Conservation (phyloP, 2,329 filamentous ascomycete genomes). For the Magnaporthiopsis incrustans region DNA sequence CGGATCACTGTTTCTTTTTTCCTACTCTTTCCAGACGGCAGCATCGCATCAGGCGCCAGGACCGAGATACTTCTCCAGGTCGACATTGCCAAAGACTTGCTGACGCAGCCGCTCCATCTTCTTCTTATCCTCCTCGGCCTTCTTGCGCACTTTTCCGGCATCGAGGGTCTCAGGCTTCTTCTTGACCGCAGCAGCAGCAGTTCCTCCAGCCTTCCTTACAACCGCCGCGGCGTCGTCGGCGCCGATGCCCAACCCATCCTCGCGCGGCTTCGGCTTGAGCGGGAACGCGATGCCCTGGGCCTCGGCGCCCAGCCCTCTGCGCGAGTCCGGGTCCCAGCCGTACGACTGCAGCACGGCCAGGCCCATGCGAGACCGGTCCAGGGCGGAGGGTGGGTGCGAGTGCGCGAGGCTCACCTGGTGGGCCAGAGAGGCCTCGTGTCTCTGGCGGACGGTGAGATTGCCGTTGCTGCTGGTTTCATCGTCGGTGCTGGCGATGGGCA, state of each 20-base stretch:
- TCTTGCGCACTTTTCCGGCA: constrained; percentile 60
- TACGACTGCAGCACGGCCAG: constrained; percentile 56
- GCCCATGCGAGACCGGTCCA: constrained; percentile 64
- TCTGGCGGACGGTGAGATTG: constrained; percentile 6
- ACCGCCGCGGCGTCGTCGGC: constrained; percentile 30
- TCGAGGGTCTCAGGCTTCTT: constrained; percentile 42
- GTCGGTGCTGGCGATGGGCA: constrained; percentile 35
- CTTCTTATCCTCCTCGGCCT: constrained; percentile 53
- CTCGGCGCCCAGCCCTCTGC: constrained; percentile 61
- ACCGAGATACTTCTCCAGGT: constrained; percentile 67
- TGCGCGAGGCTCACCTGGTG: constrained; percentile 65
- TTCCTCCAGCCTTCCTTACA: constrained; percentile 26
- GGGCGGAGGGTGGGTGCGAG: constrained; percentile 62
- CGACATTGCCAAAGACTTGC: constrained; percentile 67
- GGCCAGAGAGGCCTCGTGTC: constrained; percentile 55
- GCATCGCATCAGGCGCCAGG: constrained; percentile 8
- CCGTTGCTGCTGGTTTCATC: neutral
- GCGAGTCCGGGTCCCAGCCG: constrained; percentile 68
- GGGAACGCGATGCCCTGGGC: constrained; percentile 70
- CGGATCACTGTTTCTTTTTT: too few relatives aligned
- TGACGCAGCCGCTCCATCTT: constrained; percentile 56
- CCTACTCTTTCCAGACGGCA: too few relatives aligned
- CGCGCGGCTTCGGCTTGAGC: constrained; percentile 63
- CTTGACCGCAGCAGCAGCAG: constrained; percentile 21
- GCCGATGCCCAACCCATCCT: constrained; percentile 68